Base-by-base conservation (phyloP, 2,329 filamentous ascomycete species). In the Pseudofabraea citricarpa region DNA sequence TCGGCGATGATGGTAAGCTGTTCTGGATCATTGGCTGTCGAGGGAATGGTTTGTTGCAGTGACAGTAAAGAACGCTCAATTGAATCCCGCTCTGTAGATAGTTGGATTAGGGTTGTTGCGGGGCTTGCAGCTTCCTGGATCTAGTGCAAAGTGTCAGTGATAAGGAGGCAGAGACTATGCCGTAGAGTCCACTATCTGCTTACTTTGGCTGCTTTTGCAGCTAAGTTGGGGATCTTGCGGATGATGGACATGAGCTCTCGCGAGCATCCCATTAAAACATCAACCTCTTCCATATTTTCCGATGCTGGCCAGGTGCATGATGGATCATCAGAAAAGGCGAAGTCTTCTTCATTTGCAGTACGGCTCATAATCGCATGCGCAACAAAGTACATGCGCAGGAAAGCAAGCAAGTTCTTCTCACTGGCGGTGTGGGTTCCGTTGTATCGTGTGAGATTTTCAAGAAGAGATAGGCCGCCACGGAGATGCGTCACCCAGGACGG, bases 401-500 rank as follows among this genome's bases (percentile, higher is more conserved):
- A 38, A n/a, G n/a, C n/a, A n/a, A n/a, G n/a, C n/a, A n/a, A n/a
- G n/a, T n/a, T n/a, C n/a, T n/a, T n/a, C n/a, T n/a, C n/a, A n/a
- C n/a, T n/a, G n/a, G n/a, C n/a, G n/a, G n/a, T n/a, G n/a, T n/a
- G n/a, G n/a, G 15, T 18, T 35, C 31, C 6, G 31, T 35, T 13
- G 19, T 8, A 35, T 35, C 19, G 31, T 6, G 19, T 18, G 8
- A 35, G 31, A 6, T 23, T 18, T 6, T 38, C 18, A 5, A 38
- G 19, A 23, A 38, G 13, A 16, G 13, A 13, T 23, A 38, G 4
- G 5, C 36, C 36, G 12, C 36, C 22, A 21, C 36, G 36, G 7
- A 38, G 20, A 38, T 38, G 36, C 6, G 36, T 38, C 18, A 38
- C 22, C 36, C 36, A 38, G 21, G 36, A 22, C 21, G 19, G 18